phyloP scores from a whole-genome alignment of 495 filamentous ascomycete species.

The Aspergillus coremiiformis region DNA sequence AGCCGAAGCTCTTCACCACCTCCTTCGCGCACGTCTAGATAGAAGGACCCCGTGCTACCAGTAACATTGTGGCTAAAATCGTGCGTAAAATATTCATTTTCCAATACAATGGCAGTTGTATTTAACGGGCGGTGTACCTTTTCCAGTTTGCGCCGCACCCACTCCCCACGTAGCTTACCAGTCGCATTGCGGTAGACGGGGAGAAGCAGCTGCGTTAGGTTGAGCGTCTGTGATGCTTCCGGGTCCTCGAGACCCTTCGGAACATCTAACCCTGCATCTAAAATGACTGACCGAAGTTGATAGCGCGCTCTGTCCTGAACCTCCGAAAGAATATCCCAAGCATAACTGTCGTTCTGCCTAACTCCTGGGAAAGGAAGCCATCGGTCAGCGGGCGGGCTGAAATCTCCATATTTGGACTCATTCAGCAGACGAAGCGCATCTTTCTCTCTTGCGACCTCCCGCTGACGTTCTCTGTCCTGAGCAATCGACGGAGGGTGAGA shows the following conservation, averaged over 20 bases:
- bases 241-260: slow-evolving; percentile 30
- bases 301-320: slow-evolving; percentile 49
- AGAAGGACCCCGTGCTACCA: slow-evolving; percentile 43
- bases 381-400: slow-evolving; percentile 48
- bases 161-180: slow-evolving; percentile 65
- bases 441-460: slow-evolving; percentile 43
- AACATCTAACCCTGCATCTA: slow-evolving; percentile 28
- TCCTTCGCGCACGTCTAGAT: slow-evolving; percentile 39
- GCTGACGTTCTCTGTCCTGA: slow-evolving; percentile 40
- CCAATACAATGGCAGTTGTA: slow-evolving; percentile 40
- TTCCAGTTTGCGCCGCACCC: slow-evolving; percentile 53
- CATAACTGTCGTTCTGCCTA: slow-evolving; percentile 62
- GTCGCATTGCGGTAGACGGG: slow-evolving; percentile 75
- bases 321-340: slow-evolving; percentile 57
- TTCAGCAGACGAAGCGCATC: slow-evolving; percentile 60
- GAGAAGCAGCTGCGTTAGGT: slow-evolving; percentile 35
- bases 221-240: slow-evolving; percentile 34
- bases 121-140: slow-evolving; percentile 40
- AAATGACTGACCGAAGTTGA: slow-evolving; percentile 41
- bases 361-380: slow-evolving; percentile 77
- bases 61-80: slow-evolving; percentile 65
- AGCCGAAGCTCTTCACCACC: slow-evolving; percentile 28
- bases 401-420: slow-evolving; percentile 66
- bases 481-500: slow-evolving; percentile 38
- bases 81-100: slow-evolving; percentile 43